phyloP scores from a whole-genome alignment of 805 yeast genomes.

The Wickerhamiella azyma region DNA sequence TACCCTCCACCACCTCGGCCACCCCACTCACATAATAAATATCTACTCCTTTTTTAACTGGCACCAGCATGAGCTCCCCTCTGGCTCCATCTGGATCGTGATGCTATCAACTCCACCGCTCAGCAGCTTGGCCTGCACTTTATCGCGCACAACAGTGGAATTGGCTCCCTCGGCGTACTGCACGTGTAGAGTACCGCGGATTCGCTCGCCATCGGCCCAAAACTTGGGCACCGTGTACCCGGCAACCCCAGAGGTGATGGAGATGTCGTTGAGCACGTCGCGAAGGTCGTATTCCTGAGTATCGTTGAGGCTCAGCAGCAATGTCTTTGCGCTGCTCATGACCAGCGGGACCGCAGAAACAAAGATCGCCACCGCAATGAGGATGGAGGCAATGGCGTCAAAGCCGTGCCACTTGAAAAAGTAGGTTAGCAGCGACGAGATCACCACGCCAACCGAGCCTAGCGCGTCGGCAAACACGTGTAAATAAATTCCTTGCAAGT shows the following conservation, averaged over 20 bases:
- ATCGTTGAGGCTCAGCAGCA: conserved; percentile 48
- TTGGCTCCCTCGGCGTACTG: conserved; percentile 58
- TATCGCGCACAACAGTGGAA: conserved; percentile 42
- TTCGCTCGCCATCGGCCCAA: conserved; percentile 51
- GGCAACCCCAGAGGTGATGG: conserved; percentile 62
- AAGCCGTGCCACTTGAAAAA: conserved; percentile 62
- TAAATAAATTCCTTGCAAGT: conserved; percentile 86
- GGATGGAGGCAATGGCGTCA: conserved; percentile 84
- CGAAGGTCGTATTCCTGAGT: conserved; percentile 51
- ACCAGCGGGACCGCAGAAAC: conserved; percentile 74
- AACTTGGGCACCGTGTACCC: conserved; percentile 83
- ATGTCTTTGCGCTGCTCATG: conserved; percentile 61
- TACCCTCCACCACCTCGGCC: no score
- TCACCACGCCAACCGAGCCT: conserved; percentile 94
- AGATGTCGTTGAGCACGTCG: conserved; percentile 51
- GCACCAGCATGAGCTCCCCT: conserved; percentile 60
- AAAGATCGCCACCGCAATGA: conserved; percentile 71
- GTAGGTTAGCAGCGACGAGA: conserved; percentile 69
- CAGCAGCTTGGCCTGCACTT: conserved; percentile 43
- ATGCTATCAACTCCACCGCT: conserved; percentile 36
- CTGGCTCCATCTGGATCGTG: conserved; percentile 59
- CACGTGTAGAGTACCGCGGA: conserved; percentile 72
- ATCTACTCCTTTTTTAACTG: conserved; percentile 18
- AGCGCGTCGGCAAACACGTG: conserved; percentile 91
- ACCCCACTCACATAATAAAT: no score